Evolutionary conservation across 352 stramenopile species (phyloP), one percentile per base, ranked within the genome.

Genomic region (Saprolegnia diclina): DNA sequence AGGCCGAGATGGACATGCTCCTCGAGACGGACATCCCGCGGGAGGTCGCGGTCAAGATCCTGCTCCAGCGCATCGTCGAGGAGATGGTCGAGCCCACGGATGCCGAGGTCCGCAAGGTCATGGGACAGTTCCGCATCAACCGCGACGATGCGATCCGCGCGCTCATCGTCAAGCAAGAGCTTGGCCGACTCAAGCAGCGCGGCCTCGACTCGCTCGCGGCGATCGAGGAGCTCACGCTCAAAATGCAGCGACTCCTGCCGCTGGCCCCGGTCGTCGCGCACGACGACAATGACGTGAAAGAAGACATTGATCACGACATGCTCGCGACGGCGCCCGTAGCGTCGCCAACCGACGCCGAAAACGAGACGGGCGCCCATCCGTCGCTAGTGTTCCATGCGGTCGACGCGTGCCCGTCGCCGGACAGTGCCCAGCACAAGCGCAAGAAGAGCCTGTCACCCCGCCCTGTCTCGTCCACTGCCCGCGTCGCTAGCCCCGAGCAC

Each of bases 61-160:
- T 94, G 55, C 73, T 94, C 50, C 73, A 79, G 22, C 84, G 86
- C 38, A 94, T 94, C 65, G 86, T 94, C 14, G 74, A 82, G 61
- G 82, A 76, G 26, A 89, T 80, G 0, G 73, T 86, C 21, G 74
- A 84, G 50, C 86, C 86, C 7, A 76, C 87, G 24, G 72, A 82
- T 6, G 72, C 64, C 48, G 84, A 90, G 38, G 86, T 94, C 40
- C 80, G 81, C 22, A 77, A 76, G 56, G 86, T 94, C 11, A 92
- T 94, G 86, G 77, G 77, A 24, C 81, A 92, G 74, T 94, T 94
- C 73, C 80, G 92, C 70, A 92, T 94, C 82, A 90, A 90, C 56
- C 77, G 89, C 68, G 86, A 94, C 73, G 86, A 94, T 67, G 86
- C 86, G 0, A 81, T 91, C 57, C 86, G 86, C 29, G 86, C 86